Evolutionary conservation across 345 rosid species (phyloP).

Genomic region (Arabidopsis suecica): DNA sequence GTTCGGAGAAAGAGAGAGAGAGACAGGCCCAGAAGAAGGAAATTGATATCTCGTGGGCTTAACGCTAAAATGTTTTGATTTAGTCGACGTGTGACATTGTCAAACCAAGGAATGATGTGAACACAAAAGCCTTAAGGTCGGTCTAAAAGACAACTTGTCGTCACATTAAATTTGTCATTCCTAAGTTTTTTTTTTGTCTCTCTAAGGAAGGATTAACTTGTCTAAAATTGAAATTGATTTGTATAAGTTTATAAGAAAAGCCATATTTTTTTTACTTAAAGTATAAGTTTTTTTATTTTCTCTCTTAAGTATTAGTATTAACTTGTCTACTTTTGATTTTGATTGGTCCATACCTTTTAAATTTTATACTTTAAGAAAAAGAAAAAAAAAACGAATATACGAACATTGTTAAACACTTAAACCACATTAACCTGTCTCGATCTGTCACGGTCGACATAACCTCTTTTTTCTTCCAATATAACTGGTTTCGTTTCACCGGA

Average conservation of each 20-base stretch:
- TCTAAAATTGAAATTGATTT: not conserved
- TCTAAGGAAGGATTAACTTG: not conserved
- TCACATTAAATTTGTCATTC: slow-evolving; percentile 13
- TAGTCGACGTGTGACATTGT: slow-evolving; percentile 44
- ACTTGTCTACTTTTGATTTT: not conserved
- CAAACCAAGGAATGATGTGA: slow-evolving; percentile 33
- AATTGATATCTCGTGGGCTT: slow-evolving; percentile 34
- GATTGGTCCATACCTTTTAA: not conserved
- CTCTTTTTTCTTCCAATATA: not conserved
- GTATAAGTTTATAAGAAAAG: not conserved
- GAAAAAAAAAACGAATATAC: not conserved
- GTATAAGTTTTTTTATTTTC: no score
- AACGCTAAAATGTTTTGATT: slow-evolving; percentile 10
- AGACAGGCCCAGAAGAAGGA: slow-evolving; percentile 40
- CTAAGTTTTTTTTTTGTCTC: not conserved
- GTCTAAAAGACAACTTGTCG: slow-evolving; percentile 16
- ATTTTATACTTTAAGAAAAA: not conserved
- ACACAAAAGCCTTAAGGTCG: slow-evolving; percentile 19
- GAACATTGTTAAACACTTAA: slow-evolving; percentile 8
- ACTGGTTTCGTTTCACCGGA: slow-evolving; percentile 26
- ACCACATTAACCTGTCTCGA: slow-evolving; percentile 25
- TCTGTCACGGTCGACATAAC: slow-evolving; percentile 39
- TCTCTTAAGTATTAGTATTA: no score
- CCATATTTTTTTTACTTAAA: not conserved
- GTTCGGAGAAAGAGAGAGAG: slow-evolving; percentile 18